These are phyloP conservation scores for Monosporascus sp. DNA, from an alignment of 2,329 filamentous ascomycete genomes.

Conservation along the genomic window DNA sequence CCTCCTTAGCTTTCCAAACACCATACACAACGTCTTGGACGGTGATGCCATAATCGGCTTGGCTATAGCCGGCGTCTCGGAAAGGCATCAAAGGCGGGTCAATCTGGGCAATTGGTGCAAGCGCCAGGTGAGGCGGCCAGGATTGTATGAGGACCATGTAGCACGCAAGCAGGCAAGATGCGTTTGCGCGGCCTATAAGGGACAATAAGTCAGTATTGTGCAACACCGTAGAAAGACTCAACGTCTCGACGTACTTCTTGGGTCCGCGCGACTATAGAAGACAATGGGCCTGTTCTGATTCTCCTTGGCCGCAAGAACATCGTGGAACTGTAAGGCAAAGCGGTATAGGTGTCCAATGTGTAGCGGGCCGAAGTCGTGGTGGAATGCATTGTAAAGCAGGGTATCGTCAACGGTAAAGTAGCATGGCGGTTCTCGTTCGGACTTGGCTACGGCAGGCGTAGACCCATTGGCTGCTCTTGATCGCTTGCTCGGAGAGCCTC, in stretches of 20 bases:
- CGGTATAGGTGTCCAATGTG: slow-evolving; percentile 97
- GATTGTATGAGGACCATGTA: slow-evolving; percentile 99
- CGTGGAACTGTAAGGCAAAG: slow-evolving; percentile 92
- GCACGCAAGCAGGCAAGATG: slow-evolving; percentile 88
- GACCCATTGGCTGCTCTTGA: slow-evolving; percentile 59
- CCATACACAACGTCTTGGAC: slow-evolving; percentile 98
- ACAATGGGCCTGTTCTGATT: slow-evolving; percentile 88
- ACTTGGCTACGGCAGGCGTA: slow-evolving; percentile 35
- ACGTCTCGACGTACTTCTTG: slow-evolving; percentile 62
- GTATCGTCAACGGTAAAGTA: slow-evolving; percentile 95
- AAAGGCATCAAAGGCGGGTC: slow-evolving; percentile 99
- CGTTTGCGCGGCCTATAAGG: slow-evolving; percentile 72
- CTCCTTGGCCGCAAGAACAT: slow-evolving; percentile 84
- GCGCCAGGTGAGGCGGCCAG: slow-evolving; percentile 92
- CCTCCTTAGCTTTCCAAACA: slow-evolving; percentile 97
- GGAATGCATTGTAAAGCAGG: slow-evolving; percentile 95
- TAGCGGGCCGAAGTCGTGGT: slow-evolving; percentile 95
- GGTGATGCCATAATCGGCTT: slow-evolving; percentile 91
- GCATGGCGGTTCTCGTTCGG: slow-evolving; percentile 61
- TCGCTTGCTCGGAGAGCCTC: slow-evolving; percentile 69
- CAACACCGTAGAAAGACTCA: background rate
- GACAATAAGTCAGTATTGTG: slow-evolving; percentile 16
- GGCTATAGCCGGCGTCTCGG: slow-evolving; percentile 95
- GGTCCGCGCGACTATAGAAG: slow-evolving; percentile 91
- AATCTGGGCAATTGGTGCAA: slow-evolving; percentile 92